Conservation (phyloP, 2,329 filamentous ascomycete species). For the Ophiognomonia clavigignenti-juglandacearum region DNA sequence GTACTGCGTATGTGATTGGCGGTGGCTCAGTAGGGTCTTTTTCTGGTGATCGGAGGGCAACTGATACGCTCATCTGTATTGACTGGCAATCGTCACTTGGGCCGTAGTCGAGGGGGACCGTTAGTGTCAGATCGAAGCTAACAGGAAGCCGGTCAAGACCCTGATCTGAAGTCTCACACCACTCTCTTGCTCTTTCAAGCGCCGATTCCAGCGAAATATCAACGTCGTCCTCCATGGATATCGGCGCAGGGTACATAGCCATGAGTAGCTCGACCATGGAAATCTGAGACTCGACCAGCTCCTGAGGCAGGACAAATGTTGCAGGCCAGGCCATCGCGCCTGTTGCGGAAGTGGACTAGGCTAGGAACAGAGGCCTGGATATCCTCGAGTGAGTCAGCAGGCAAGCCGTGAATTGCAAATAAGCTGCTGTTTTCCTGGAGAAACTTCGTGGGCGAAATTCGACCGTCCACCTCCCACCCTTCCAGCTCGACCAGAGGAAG, state of each 20-base stretch:
- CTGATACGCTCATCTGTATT: constrained; percentile 8
- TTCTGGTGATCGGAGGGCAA: constrained; percentile 1
- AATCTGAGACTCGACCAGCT: constrained; percentile 13
- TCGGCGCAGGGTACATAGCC: constrained; percentile 16
- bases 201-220: neutral
- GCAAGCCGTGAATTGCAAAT: too few species aligned
- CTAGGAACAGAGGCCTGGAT: too few species aligned
- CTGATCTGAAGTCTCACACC: constrained; percentile 6
- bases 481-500: too few species aligned
- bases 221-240: neutral
- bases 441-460: too few species aligned
- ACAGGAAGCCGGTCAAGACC: neutral
- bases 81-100: neutral
- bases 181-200: neutral
- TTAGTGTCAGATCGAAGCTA: constrained; percentile 5
- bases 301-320: neutral
- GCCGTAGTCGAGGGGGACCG: constrained; percentile 4
- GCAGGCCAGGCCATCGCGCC: neutral
- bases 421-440: too few species aligned
- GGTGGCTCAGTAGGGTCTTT: constrained; percentile 1
- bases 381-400: too few species aligned
- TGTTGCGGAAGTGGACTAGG: too few species aligned
- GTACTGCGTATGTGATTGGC: constrained; percentile 3
- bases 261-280: constrained; percentile 13
- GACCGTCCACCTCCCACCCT: too few species aligned